Evolutionary conservation across 176 grass and related monocot genomes (phyloP).

Genomic region (Tuctoria greenei): DNA sequence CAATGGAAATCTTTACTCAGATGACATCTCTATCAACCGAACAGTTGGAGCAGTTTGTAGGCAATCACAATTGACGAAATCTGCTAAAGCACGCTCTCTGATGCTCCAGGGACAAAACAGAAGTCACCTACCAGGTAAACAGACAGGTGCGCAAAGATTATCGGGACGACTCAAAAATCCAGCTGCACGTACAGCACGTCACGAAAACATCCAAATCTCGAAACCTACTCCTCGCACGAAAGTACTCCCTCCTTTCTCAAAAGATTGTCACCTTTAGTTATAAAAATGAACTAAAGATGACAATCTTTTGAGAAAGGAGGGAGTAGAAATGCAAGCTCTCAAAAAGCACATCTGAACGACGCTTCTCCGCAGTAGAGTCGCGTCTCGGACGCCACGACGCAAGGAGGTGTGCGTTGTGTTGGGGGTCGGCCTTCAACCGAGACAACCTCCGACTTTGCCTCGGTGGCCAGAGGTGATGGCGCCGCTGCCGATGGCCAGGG

Average conservation of each 20-base stretch:
- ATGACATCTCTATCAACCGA: not conserved
- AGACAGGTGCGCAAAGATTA: not conserved
- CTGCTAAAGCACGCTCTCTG: not conserved
- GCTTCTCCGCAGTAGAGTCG: not conserved
- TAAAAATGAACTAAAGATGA: no score
- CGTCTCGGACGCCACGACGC: not conserved
- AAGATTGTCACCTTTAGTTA: no score
- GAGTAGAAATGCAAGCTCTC: not conserved
- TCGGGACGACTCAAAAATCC: not conserved
- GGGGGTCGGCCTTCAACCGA: no score
- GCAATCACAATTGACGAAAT: not conserved
- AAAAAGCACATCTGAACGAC: not conserved
- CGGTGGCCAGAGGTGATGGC: no score
- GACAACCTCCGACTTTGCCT: no score
- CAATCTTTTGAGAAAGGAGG: no score
- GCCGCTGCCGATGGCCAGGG: no score
- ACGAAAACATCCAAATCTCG: slow-evolving; percentile 3
- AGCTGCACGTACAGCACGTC: no score
- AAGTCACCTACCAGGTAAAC: not conserved
- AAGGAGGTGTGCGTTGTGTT: no score
- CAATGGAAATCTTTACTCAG: not conserved
- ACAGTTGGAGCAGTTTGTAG: not conserved
- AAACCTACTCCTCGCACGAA: not conserved
- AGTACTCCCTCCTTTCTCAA: no score
- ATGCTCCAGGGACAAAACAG: not conserved